phyloP scores from a whole-genome alignment of 768 basidiomycete genomes.

The Phanerodontia chrysosporium region DNA sequence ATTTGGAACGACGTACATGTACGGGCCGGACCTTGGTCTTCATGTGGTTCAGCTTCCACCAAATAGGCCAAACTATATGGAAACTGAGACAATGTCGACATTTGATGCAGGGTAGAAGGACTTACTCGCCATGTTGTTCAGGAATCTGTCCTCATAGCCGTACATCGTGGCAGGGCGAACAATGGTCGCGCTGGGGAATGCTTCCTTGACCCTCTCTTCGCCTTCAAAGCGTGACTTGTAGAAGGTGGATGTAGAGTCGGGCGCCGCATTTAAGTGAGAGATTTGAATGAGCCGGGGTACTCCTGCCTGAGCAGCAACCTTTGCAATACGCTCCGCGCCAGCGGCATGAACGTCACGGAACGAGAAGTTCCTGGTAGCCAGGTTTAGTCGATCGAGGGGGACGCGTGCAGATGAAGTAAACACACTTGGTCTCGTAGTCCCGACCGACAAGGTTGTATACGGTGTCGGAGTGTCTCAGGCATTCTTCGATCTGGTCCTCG shows the following conservation, averaged over 20 bases:
- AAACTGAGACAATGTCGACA: background rate
- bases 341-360: constrained; percentile 76
- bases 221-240: constrained; percentile 90
- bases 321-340: constrained; percentile 84
- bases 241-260: constrained; percentile 72
- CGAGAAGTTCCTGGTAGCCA: constrained; percentile 70
- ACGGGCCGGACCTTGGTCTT: constrained; percentile 86
- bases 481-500: constrained; percentile 89
- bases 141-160: constrained; percentile 92
- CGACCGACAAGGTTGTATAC: constrained; percentile 96
- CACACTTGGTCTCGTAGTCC: constrained; percentile 93
- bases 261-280: constrained; percentile 89
- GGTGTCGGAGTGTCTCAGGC: constrained; percentile 89
- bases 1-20: constrained; percentile 49
- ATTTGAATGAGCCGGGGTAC: constrained; percentile 89
- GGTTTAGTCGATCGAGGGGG: background rate
- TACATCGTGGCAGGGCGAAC: constrained; percentile 82
- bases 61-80: constrained; percentile 76
- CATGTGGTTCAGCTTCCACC: constrained; percentile 91
- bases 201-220: constrained; percentile 80
- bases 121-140: constrained; percentile 90
- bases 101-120: constrained; percentile 18
- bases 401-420: constrained; percentile 1
- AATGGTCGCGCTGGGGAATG: constrained; percentile 84
- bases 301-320: constrained; percentile 68